Conservation (phyloP, 2,329 filamentous ascomycete species). For the Plectosphaerella cucumerina region DNA sequence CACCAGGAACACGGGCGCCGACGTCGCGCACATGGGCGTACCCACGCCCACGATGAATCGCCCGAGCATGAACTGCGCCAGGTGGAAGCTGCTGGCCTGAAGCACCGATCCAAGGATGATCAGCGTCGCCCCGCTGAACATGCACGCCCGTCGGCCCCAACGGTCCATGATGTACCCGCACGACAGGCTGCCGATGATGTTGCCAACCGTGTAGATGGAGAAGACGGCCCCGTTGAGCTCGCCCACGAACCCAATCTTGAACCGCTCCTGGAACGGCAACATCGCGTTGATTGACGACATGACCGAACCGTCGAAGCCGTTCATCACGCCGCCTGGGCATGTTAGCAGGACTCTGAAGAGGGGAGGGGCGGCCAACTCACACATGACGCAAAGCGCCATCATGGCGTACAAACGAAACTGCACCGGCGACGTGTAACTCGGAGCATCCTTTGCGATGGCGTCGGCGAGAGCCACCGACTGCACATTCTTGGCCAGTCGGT, state of each 20-base stretch:
- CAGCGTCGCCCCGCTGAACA: slow-evolving; percentile 10
- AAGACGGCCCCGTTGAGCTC: slow-evolving; percentile 9
- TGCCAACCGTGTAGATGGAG: slow-evolving; percentile 14
- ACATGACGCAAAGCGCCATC: slow-evolving; percentile 14
- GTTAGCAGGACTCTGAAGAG: no score
- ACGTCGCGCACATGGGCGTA: slow-evolving; percentile 11
- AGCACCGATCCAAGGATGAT: slow-evolving; percentile 14
- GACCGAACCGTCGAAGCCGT: slow-evolving; percentile 12
- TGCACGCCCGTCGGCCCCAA: slow-evolving; percentile 13
- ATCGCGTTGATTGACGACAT: slow-evolving; percentile 15
- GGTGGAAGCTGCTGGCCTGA: slow-evolving; percentile 10
- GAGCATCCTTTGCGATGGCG: slow-evolving; percentile 14
- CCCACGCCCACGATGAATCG: slow-evolving; percentile 12
- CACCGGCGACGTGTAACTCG: slow-evolving; percentile 8
- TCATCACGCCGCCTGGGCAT: slow-evolving; percentile 6
- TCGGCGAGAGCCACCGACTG: slow-evolving; percentile 14
- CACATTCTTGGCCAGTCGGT: slow-evolving; percentile 9
- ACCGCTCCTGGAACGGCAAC: slow-evolving; percentile 12
- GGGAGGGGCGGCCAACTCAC: no score
- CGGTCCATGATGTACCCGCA: slow-evolving; percentile 16
- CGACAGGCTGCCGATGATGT: slow-evolving; percentile 8
- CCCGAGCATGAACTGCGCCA: slow-evolving; percentile 13
- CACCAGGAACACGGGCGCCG: slow-evolving; percentile 13
- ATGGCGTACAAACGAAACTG: slow-evolving; percentile 13
- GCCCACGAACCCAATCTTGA: slow-evolving; percentile 11